A percentile compares a stretch with the other conserved stretches of the same genome.
Evolutionary conservation across 306 rosid species (phyloP).

Genomic region (Leucaena leucocephala): DNA sequence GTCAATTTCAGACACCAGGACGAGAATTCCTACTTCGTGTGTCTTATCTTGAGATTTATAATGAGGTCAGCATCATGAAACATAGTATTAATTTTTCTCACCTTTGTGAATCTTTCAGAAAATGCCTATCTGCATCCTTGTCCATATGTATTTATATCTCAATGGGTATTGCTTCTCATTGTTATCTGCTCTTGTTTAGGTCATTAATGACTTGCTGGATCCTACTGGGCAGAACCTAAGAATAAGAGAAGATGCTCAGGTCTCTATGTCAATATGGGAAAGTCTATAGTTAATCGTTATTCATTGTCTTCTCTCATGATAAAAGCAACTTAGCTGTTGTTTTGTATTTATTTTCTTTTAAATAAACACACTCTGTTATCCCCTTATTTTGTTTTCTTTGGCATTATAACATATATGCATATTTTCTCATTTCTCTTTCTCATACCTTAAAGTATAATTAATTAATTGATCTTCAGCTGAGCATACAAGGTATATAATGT

Average conservation of each 20-base stretch:
- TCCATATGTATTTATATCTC: background rate
- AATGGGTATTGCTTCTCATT: background rate
- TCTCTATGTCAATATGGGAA: conserved; percentile 38
- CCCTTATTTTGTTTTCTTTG: conserved; percentile 16
- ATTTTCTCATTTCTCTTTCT: background rate
- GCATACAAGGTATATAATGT: conserved; percentile 27
- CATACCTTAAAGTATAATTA: conserved; percentile 18
- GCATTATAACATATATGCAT: background rate
- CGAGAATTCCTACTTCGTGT: conserved; percentile 86
- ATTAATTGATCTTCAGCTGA: conserved; percentile 32
- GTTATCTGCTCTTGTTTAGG: conserved; percentile 49
- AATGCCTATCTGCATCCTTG: conserved; percentile 7
- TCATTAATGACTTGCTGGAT: conserved; percentile 85
- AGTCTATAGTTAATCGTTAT: conserved; percentile 17
- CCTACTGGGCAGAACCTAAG: conserved; percentile 83
- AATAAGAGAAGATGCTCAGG: conserved; percentile 91
- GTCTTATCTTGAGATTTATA: conserved; percentile 87
- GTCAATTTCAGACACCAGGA: conserved; percentile 68
- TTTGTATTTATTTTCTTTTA: background rate
- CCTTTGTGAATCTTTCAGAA: conserved; percentile 3
- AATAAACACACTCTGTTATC: conserved; percentile 21
- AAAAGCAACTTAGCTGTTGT: conserved; percentile 17
- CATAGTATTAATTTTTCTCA: background rate
- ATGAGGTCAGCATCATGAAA: conserved; percentile 66
- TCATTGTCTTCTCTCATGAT: conserved; percentile 16